Base-by-base conservation (phyloP, 1,139 yeast species). In the Candida albicans region DNA sequence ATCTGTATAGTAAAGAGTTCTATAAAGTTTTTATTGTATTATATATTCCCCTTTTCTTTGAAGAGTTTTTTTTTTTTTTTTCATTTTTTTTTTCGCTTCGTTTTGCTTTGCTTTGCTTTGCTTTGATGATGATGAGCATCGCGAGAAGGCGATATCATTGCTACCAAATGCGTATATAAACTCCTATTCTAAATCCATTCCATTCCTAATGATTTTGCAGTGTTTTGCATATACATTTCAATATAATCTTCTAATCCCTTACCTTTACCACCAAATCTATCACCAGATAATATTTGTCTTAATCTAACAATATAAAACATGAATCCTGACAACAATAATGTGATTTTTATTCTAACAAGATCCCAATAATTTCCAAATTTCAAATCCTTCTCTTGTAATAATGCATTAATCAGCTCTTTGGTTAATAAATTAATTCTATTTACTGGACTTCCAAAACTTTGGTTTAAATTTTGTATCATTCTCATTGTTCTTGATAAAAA, bases 401-500 rank as follows among this genome's bases (percentile, higher is more conserved):
- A 54, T n/a, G 64, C 54, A 44, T 57, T 54, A 6, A 71, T 55
- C 48, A 87, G 86, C 47, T 79, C 79, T 29, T 64, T 59, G 1
- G 88, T 87, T 48, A 87, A 68, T 36, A 82, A 58, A 48, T 82
- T 81, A 52, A 87, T 66, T 44, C 95, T 68, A 57, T 87, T 87
- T 13, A 85, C 85, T 0, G 93, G 93, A 15, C 88, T 79, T 3
- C 86, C 89, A 59, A 79, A 79, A 42, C 67, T 67, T 51, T 79
- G 80, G 58, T 87, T 87, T 52, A 84, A 63, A 32, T 82, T 82
- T 59, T 85, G 93, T 43, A 87, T 75, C 69, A 86, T 84, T 46
- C 91, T 67, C 84, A 84, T 83, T 9, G 88, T 75, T 54, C 93
- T 67, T 40, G 87, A 81, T 11, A 87, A 62, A 53, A 87, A 84